phyloP scores from a whole-genome alignment of 2,329 filamentous ascomycete genomes.

The Colletotrichum agaves region DNA sequence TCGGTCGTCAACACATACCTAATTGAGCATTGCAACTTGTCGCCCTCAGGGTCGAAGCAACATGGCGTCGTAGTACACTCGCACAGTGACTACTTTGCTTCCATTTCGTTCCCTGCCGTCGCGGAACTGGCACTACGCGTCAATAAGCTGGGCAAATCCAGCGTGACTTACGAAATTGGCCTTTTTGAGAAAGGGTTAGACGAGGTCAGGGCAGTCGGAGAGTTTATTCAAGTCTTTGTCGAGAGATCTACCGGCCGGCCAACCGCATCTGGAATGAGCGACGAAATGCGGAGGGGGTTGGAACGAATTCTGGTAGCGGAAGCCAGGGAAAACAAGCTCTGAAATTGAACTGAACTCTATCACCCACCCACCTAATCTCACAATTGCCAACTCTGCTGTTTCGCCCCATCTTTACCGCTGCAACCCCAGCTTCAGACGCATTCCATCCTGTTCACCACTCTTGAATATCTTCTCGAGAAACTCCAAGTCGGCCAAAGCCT shows the following conservation, averaged over 20 bases:
- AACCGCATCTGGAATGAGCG: constrained; percentile 71
- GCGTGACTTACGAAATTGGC: constrained; percentile 89
- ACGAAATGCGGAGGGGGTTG: constrained; percentile 67
- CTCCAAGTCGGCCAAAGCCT: constrained; percentile 71
- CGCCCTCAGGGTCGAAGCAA: constrained; percentile 75
- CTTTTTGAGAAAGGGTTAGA: constrained; percentile 82
- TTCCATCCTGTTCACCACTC: constrained; percentile 57
- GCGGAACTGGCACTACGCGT: constrained; percentile 86
- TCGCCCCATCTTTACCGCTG: constrained; percentile 41
- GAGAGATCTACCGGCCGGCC: constrained; percentile 77
- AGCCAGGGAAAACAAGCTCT: constrained; percentile 33
- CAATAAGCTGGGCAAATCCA: constrained; percentile 84
- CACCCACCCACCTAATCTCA: constrained; percentile 19
- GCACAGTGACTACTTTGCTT: constrained; percentile 86
- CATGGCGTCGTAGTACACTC: constrained; percentile 88
- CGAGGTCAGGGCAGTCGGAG: constrained; percentile 83
- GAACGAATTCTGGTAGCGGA: constrained; percentile 56
- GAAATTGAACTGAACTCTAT: constrained; percentile 33
- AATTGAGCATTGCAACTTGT: constrained; percentile 78
- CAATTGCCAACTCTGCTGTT: neutral
- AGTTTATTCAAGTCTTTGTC: constrained; percentile 91
- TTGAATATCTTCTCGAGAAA: constrained; percentile 63
- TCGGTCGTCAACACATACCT: constrained; percentile 91
- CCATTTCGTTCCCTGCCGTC: constrained; percentile 82
- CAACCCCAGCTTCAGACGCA: constrained; percentile 51